These are phyloP conservation scores for Cyclotella choctawhatcheeana DNA, from an alignment of 108 stramenopile species.

Conservation along the genomic window DNA sequence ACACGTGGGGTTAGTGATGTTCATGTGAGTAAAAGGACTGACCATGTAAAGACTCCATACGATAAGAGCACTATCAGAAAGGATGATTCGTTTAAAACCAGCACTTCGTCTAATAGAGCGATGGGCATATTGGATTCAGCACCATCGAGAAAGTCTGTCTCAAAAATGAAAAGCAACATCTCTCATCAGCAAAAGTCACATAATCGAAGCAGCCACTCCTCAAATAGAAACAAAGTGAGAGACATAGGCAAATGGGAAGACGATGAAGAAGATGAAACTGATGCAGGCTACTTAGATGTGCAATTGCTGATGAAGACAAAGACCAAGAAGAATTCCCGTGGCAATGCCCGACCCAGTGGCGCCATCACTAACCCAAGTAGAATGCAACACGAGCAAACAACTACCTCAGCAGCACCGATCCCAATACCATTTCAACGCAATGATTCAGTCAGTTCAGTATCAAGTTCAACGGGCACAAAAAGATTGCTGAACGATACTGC, in stretches of 20 bases:
- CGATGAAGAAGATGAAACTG: not conserved
- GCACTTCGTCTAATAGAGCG: constrained; percentile 5
- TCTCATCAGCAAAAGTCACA: not conserved
- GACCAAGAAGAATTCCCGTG: not conserved
- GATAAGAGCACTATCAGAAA: not conserved
- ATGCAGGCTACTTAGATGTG: not conserved
- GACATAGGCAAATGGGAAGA: not conserved
- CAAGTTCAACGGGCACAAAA: not conserved
- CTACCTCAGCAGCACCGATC: not conserved
- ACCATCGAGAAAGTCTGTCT: not conserved
- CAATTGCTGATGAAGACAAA: constrained; percentile 5
- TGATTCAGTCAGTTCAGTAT: not conserved
- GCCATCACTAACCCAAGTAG: not conserved
- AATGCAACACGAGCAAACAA: not conserved
- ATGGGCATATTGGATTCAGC: not conserved
- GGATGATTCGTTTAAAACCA: no score
- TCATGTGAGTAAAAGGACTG: not conserved
- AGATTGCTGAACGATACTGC: not conserved
- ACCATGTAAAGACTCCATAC: not conserved
- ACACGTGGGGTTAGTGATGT: not conserved
- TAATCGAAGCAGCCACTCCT: no score
- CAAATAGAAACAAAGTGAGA: not conserved
- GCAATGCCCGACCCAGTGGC: not conserved
- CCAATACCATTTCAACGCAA: not conserved
- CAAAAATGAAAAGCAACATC: not conserved